Conservation (phyloP, 805 yeast genomes). For the Clavispora asparagi region DNA sequence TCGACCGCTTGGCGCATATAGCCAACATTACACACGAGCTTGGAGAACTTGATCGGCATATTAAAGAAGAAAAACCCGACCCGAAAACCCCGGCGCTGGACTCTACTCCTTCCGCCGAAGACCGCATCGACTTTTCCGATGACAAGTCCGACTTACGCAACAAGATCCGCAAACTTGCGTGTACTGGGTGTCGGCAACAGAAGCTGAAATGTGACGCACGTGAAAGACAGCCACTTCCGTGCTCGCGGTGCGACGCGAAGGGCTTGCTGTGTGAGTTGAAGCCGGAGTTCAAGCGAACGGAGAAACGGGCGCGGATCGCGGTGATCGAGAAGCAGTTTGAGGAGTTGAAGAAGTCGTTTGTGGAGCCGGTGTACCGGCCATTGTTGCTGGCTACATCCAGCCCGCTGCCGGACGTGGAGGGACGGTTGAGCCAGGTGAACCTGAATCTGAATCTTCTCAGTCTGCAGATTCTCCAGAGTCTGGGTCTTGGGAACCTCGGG, state of each 20-base stretch:
- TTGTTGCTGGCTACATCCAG: not conserved
- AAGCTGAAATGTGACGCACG: constrained; percentile 87
- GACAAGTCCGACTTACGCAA: constrained; percentile 6
- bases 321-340: constrained; percentile 77
- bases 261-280: constrained; percentile 67
- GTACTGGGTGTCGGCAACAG: constrained; percentile 95
- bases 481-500: too few relatives aligned
- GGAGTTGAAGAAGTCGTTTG: constrained; percentile 56
- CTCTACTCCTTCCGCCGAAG: constrained; percentile 2
- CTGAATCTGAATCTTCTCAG: too few relatives aligned
- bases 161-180: constrained; percentile 64
- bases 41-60: constrained; percentile 24
- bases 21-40: constrained; percentile 43
- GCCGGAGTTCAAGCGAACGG: constrained; percentile 81
- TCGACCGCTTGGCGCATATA: constrained; percentile 38
- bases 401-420: not conserved
- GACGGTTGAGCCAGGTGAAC: too few relatives aligned
- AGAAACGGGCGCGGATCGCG: constrained; percentile 80
- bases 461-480: too few relatives aligned
- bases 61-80: constrained; percentile 8
- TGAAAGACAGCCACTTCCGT: constrained; percentile 69
- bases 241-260: constrained; percentile 75
- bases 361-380: constrained; percentile 3
- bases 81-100: not conserved
- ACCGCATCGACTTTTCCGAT: constrained; percentile 2